Percentiles rank a stretch among this genome's conserved stretches.
Conservation (phyloP, 345 rosid species). For the Heritiera fomes region DNA sequence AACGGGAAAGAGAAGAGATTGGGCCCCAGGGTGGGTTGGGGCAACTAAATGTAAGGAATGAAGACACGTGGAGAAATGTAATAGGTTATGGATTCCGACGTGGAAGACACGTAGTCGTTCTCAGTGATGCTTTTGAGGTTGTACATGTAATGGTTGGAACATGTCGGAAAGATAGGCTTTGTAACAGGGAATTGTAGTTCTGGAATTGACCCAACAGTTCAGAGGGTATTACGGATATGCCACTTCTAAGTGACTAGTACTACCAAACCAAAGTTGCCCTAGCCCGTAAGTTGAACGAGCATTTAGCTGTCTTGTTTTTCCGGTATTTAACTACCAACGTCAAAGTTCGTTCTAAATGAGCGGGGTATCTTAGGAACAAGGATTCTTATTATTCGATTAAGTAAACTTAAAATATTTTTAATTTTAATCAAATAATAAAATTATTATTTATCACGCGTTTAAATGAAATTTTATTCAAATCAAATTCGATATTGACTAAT, state of each 20-base stretch:
- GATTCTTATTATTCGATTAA: too few relatives aligned
- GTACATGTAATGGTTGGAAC: too few relatives aligned
- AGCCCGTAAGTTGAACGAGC: background rate
- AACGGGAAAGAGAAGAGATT: constrained; percentile 21
- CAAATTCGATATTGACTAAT: too few relatives aligned
- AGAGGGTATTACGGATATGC: background rate
- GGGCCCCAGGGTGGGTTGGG: constrained; percentile 15
- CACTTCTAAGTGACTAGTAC: too few relatives aligned
- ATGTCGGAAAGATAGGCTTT: too few relatives aligned
- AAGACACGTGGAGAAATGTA: constrained; percentile 20
- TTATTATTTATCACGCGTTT: too few relatives aligned
- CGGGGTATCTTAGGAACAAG: too few relatives aligned
- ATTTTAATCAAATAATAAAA: too few relatives aligned
- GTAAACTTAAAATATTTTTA: too few relatives aligned
- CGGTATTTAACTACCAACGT: background rate
- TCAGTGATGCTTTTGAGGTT: constrained; percentile 10
- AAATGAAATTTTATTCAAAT: too few relatives aligned
- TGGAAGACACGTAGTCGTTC: constrained; percentile 29
- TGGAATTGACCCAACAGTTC: background rate
- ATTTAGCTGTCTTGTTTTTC: background rate
- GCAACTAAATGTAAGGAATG: constrained; percentile 10
- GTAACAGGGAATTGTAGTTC: background rate
- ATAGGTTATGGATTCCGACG: constrained; percentile 23
- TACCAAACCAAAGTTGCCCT: background rate
- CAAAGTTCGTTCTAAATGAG: too few relatives aligned